A percentile compares a stretch with the other conserved stretches of the same genome.
Conservation (phyloP, 768 basidiomycete genomes). For the Boletales sp. region DNA sequence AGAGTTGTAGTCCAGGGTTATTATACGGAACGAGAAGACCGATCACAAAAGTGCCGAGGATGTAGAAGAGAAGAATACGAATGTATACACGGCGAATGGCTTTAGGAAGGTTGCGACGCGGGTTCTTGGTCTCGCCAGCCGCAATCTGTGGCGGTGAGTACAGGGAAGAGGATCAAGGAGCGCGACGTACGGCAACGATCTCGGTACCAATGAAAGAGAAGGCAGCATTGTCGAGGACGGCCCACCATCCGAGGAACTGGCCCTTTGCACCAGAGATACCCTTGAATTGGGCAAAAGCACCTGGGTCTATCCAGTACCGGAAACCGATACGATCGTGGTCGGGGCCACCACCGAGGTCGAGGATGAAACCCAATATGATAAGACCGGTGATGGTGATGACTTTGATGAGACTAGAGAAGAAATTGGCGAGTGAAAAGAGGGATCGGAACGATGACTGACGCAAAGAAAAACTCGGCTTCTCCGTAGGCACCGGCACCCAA, state of each 20-base stretch:
- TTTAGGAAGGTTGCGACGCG: conserved; percentile 61
- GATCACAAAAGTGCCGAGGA: conserved; percentile 67
- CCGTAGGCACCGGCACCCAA: conserved; percentile 76
- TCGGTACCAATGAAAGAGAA: conserved; percentile 95
- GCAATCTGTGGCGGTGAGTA: conserved; percentile 52
- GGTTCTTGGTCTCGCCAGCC: conserved; percentile 90
- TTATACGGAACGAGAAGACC: conserved; percentile 80
- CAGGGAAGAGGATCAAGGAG: not conserved
- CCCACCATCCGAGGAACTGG: conserved; percentile 69
- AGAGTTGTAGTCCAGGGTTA: conserved; percentile 49
- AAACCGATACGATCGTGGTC: conserved; percentile 61
- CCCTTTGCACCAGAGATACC: conserved; percentile 67
- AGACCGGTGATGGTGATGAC: conserved; percentile 79
- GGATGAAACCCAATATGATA: conserved; percentile 64
- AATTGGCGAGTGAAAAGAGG: not conserved
- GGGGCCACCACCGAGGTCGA: conserved; percentile 89
- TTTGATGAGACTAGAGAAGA: conserved; percentile 62
- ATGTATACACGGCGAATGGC: conserved; percentile 60
- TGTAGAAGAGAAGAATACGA: conserved; percentile 81
- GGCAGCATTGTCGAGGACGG: conserved; percentile 80
- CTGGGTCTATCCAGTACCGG: conserved; percentile 82
- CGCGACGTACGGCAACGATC: conserved; percentile 72
- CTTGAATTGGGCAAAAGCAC: conserved; percentile 75
- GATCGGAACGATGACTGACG: conserved; percentile 35
- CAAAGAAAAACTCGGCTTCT: conserved; percentile 85